Evolutionary conservation across 352 stramenopile genomes (phyloP), one percentile per base, ranked within the genome.

Genomic region (Globisporangium takayamanum): DNA sequence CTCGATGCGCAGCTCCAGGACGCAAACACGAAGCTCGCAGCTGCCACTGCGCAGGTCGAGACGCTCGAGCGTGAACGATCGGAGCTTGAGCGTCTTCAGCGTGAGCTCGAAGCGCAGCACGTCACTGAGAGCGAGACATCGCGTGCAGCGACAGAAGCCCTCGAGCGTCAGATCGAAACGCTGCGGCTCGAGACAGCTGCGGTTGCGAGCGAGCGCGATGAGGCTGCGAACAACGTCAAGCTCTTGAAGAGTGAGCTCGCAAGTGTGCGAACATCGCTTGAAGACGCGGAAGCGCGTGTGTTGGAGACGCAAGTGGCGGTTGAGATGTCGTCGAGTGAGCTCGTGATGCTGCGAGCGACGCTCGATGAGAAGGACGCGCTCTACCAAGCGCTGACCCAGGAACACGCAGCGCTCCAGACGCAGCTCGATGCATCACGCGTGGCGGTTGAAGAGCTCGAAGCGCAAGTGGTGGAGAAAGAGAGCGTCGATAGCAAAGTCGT

Each of bases 1-100:
- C 11, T 66, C 16, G 15, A 53, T 10, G 37, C 54, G 14, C 47
- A 61, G 49, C 53, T 66, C 12, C 37, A 60, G 48, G 39, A 48
- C 25, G 47, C 46, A 36, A 69, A 48, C 16, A 46, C 26, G 2
- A 55, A 71, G 50, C 25, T 57, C 22, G 63, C 62, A 18, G 62
- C 46, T 14, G 39, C 56, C 26, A 55, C 57, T 4, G 50, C 63
- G 42, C 52, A 68, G 47, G 47, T 72, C n/a, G 42, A 54, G 15
- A 39, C 50, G 12, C 56, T 78, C 45, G 16, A 42, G 59, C 57
- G 39, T 18, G 45, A 60, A 36, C 44, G 52, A 18, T 26, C 36
- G 14, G 50, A 42, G 20, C 37, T 66, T 6, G 56, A 47, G 44
- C 16, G 16, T 15, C n/a, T 46, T 5, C 50, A 66, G 5, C 20